Evolutionary conservation across 305 asterid species (phyloP).

Genomic region (Lippia alba): DNA sequence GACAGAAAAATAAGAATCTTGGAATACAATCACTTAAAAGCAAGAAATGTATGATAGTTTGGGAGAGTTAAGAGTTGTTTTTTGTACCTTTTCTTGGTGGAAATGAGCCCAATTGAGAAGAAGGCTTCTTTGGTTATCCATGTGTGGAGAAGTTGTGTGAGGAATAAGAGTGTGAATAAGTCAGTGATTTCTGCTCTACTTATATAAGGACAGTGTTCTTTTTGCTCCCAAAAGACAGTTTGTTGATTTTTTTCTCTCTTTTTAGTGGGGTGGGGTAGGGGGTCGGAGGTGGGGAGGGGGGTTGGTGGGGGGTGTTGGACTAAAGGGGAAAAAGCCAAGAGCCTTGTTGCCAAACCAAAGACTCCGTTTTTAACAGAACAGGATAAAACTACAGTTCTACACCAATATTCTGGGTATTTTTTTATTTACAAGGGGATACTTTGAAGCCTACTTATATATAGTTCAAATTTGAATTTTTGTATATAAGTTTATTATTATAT

Average conservation of each 20-base stretch:
- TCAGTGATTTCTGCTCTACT: slow-evolving; percentile 29
- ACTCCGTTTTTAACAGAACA: too few species aligned
- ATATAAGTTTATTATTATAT: too few species aligned
- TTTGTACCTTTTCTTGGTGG: slow-evolving; percentile 72
- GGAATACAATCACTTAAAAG: too few species aligned
- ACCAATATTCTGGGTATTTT: too few species aligned
- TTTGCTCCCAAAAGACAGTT: slow-evolving; percentile 1
- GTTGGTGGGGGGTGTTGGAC: slow-evolving; percentile 44
- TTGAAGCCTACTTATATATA: too few species aligned
- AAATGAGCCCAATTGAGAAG: slow-evolving; percentile 65
- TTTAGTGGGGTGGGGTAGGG: neutral
- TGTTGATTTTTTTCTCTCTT: neutral
- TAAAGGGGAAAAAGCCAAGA: slow-evolving; percentile 59
- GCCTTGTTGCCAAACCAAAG: slow-evolving; percentile 14
- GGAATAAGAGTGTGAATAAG: slow-evolving; percentile 5
- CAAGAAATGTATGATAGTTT: neutral
- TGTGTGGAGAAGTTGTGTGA: slow-evolving; percentile 15
- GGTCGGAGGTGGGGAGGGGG: slow-evolving; percentile 7
- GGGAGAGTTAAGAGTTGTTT: neutral
- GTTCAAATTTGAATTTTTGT: too few species aligned
- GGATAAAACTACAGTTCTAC: too few species aligned
- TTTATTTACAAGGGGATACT: too few species aligned
- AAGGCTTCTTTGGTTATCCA: slow-evolving; percentile 66
- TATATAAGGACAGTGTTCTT: slow-evolving; percentile 37
- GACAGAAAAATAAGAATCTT: neutral